Evolutionary conservation across 768 basidiomycete species (phyloP).

Genomic region (Boletus speciosus): DNA sequence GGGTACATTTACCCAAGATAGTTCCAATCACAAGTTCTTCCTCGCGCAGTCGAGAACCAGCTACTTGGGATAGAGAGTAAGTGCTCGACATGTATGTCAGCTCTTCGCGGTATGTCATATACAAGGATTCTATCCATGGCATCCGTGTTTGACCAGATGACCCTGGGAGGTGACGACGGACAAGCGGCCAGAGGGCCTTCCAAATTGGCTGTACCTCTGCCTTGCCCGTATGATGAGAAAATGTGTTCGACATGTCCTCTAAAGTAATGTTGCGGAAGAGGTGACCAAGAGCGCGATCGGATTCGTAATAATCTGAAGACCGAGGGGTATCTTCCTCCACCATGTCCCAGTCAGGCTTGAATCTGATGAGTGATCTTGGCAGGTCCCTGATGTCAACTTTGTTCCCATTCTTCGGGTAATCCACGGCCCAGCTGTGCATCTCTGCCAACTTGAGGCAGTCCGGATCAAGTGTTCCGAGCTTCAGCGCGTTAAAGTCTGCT

Average conservation of each 20-base stretch:
- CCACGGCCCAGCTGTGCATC: slow-evolving; percentile 63
- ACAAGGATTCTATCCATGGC: slow-evolving; percentile 17
- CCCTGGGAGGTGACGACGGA: slow-evolving; percentile 19
- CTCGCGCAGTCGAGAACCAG: slow-evolving; percentile 57
- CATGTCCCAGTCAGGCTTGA: slow-evolving; percentile 79
- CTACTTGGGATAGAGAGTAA: slow-evolving; percentile 58
- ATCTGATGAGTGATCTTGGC: slow-evolving; percentile 55
- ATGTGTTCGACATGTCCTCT: slow-evolving; percentile 29
- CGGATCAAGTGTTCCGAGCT: slow-evolving; percentile 61
- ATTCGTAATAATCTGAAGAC: slow-evolving; percentile 66
- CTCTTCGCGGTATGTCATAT: slow-evolving; percentile 52
- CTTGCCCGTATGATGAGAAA: slow-evolving; percentile 3
- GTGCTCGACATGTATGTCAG: slow-evolving; percentile 67
- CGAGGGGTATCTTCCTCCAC: slow-evolving; percentile 53
- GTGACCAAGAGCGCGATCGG: slow-evolving; percentile 64
- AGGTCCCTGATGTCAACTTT: slow-evolving; percentile 53
- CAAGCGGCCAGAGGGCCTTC: slow-evolving; percentile 16
- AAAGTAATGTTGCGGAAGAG: slow-evolving; percentile 64
- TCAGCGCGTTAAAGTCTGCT: slow-evolving; percentile 2
- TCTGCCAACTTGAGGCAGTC: slow-evolving; percentile 56
- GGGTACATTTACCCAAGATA: slow-evolving; percentile 66
- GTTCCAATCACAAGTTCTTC: slow-evolving; percentile 74
- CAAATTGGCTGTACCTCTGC: slow-evolving; percentile 34
- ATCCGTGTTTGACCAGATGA: neutral
- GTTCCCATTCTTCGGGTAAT: slow-evolving; percentile 76